phyloP scores from a whole-genome alignment of 495 filamentous ascomycete genomes.

The Xylaria palmicola region DNA sequence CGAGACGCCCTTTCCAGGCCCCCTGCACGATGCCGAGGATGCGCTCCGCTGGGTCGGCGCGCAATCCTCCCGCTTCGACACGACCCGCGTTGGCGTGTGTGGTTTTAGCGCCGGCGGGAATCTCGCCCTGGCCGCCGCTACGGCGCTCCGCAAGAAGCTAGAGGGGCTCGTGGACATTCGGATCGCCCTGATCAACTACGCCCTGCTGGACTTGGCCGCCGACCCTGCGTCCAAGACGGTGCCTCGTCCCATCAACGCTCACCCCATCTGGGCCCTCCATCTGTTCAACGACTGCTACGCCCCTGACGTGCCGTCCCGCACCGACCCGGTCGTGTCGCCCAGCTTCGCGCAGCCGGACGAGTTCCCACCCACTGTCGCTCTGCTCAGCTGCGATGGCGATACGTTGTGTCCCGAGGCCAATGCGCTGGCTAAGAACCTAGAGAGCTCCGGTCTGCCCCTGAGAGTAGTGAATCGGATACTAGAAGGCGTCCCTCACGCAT shows the following conservation, averaged over 20 bases:
- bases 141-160: background rate
- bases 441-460: no score
- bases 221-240: background rate
- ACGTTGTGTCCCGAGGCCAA: background rate
- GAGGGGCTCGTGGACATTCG: no score
- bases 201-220: background rate
- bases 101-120: constrained; percentile 17
- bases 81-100: constrained; percentile 7
- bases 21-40: constrained; percentile 14
- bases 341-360: background rate
- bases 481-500: no score
- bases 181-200: no score
- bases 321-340: constrained; percentile 1
- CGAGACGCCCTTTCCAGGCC: constrained; percentile 11
- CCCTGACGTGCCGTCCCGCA: no score
- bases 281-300: constrained; percentile 6
- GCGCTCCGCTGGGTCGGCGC: constrained; percentile 13
- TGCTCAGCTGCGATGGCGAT: constrained; percentile 4
- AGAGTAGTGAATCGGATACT: no score
- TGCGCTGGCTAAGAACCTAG: background rate
- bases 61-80: constrained; percentile 9
- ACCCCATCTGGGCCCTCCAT: background rate
- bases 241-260: constrained; percentile 1
- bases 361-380: constrained; percentile 3
- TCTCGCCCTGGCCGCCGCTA: constrained; percentile 5